Base-by-base conservation (phyloP, 2,329 filamentous ascomycete genomes). In the Aspergillus costaricaensis region DNA sequence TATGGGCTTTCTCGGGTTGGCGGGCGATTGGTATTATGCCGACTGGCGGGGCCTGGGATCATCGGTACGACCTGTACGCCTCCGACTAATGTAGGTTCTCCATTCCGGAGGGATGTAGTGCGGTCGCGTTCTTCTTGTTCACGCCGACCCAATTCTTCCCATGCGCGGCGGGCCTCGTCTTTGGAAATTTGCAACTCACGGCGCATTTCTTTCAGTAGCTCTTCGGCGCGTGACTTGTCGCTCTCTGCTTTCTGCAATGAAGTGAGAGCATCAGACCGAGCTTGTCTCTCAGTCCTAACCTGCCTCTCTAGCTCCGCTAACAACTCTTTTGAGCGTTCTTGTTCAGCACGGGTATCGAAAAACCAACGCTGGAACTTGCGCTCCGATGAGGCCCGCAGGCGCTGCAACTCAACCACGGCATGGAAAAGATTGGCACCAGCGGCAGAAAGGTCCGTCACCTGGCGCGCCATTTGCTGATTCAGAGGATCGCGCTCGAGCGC, bases 331-430 rank as follows among this genome's bases (percentile, higher is more conserved):
- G 88, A 85, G 27, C 90, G 88, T 79, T 98, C 95, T 66, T 96
- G 87, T 67, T 98, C 93, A 32, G 89, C 85, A 55, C 93, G 85
- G 7, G 93, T 96, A 74, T 99, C 95, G 68, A 96, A 96, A 78
- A 98, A 98, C 95, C 95, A 99, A 54, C 95, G 86, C 77, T 99
- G 95, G 70, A 99, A 99, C 74, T 98, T 98, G 65, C 95, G 88
- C 77, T 99, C 95, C 0, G 94, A 98, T 58, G 92, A 96, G 39
- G 95, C 95, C 47, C 95, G 90, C 25, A 99, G 83, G 30, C 95
- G 88, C 75, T 99, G 95, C 49, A 99, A 81, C 76, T 99, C 95
- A 3, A 99, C 95, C 0, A 99, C 93, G 9, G 95, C 95, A 74
- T 99, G 95, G 76, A 99, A 99, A 0, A 99, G 83, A 68, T 99